These are phyloP conservation scores for Dictyostelium brefeldianum DNA, from an alignment of 78 protist species.

Conservation along the genomic window DNA sequence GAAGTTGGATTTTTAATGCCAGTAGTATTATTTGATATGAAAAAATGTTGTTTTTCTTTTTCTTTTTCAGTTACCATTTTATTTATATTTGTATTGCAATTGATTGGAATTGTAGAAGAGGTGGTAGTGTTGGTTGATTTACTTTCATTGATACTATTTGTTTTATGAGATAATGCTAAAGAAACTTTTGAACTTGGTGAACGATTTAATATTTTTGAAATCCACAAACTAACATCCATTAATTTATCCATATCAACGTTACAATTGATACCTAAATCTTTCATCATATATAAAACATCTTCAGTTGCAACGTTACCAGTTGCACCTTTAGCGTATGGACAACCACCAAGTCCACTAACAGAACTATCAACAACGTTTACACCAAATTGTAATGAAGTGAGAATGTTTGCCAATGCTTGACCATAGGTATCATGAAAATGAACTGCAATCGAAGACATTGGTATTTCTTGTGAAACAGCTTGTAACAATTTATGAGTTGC, in stretches of 20 bases:
- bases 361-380: slow-evolving; percentile 88
- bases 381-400: slow-evolving; percentile 89
- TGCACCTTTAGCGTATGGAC: slow-evolving; percentile 96
- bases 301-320: slow-evolving; percentile 97
- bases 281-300: slow-evolving; percentile 95
- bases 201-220: slow-evolving; percentile 43
- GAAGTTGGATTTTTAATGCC: not conserved
- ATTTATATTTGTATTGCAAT: slow-evolving; percentile 20
- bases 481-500: slow-evolving; percentile 73
- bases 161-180: slow-evolving; percentile 60
- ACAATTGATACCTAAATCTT: slow-evolving; percentile 90
- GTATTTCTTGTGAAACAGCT: slow-evolving; percentile 69
- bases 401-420: slow-evolving; percentile 94
- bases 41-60: slow-evolving; percentile 24
- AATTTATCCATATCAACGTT: slow-evolving; percentile 78
- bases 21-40: not conserved
- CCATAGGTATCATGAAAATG: slow-evolving; percentile 98
- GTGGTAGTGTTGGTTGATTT: not conserved
- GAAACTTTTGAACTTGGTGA: slow-evolving; percentile 76
- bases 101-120: not conserved
- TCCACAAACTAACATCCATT: slow-evolving; percentile 72
- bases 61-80: slow-evolving; percentile 5
- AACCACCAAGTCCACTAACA: slow-evolving; percentile 96
- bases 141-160: not conserved
- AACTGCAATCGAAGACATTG: slow-evolving; percentile 87